Evolutionary conservation across 108 stramenopile genomes (phyloP).

Genomic region (Conticribra guillardii): DNA sequence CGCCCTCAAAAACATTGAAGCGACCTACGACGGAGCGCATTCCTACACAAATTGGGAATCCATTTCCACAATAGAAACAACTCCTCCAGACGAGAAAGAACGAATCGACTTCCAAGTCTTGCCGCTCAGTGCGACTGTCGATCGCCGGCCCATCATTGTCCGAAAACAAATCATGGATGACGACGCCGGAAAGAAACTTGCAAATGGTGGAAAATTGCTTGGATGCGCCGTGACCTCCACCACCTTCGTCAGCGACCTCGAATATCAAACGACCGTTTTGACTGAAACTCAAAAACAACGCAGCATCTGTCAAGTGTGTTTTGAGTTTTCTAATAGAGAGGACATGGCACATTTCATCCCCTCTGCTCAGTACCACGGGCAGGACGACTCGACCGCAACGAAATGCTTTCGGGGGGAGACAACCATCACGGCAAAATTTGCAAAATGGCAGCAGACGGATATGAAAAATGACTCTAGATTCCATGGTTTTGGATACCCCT

Average conservation of each 20-base stretch:
- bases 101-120: neutral
- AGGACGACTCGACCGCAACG: neutral
- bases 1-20: neutral
- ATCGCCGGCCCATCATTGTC: constrained; percentile 27
- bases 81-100: too few species aligned
- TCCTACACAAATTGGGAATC: neutral
- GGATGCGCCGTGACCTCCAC: constrained; percentile 24
- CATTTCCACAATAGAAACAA: neutral
- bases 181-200: neutral
- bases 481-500: constrained; percentile 28
- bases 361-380: neutral
- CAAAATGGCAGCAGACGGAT: constrained; percentile 13
- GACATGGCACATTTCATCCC: constrained; percentile 10
- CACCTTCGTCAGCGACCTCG: constrained; percentile 17
- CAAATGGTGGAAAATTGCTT: neutral
- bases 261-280: neutral
- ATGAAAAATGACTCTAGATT: constrained; percentile 6
- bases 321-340: constrained; percentile 22
- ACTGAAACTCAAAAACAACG: neutral
- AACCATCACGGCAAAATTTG: constrained; percentile 8
- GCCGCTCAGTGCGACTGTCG: constrained; percentile 21
- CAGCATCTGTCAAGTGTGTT: constrained; percentile 26
- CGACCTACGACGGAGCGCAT: neutral
- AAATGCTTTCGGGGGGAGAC: constrained; percentile 25
- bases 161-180: constrained; percentile 20